Evolutionary conservation across 1,284 basidiomycete species (phyloP), one percentile per base, ranked within the genome.

Genomic region (Microbotryum silenes-acaulis): DNA sequence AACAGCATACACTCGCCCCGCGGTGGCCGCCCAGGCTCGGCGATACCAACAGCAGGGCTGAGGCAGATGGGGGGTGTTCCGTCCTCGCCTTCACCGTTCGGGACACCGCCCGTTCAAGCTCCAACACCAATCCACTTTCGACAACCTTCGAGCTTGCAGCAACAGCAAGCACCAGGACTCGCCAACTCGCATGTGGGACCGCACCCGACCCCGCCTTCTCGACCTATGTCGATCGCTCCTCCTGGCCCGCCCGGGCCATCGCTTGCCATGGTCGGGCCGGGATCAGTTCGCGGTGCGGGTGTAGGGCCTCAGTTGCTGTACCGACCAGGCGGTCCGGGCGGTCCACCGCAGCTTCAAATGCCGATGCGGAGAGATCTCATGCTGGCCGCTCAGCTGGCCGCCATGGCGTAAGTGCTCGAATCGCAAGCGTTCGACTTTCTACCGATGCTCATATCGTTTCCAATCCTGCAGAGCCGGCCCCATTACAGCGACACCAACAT

Each of bases 331-430:
- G 37, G 37, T 37, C 37, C 37, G 12, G 37, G 12, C 37, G 37
- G 37, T 16, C 51, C 51, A 53, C 27, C 51, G 14, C n/a, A 44
- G 16, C 20, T 27, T 1, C 9, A 48, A 51, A n/a, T 8, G 14
- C 29, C 29, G 21, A 27, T n/a, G 21, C 9, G 14, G 6, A 16
- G 25, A 4, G 50, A 18, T 1, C 33, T 21, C 21, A 47, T 52
- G 2, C 57, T 68, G 6, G 67, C 59, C 1, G 64, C 64, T 1
- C 62, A 64, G 27, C 51, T 68, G 7, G 67, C 67, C 0, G 29
- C 59, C 2, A 55, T 60, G 8, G 67, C 64, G 66, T 68, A n/a
- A 50, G 63, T 51, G 12, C 16, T 25, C 33, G 10, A 23, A 12
- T 7, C 18, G 14, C 53, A 44, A 5, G 10, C 33, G 3, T n/a